Conservation (phyloP, 2,329 filamentous ascomycete genomes). For the Diaporthe sp. region DNA sequence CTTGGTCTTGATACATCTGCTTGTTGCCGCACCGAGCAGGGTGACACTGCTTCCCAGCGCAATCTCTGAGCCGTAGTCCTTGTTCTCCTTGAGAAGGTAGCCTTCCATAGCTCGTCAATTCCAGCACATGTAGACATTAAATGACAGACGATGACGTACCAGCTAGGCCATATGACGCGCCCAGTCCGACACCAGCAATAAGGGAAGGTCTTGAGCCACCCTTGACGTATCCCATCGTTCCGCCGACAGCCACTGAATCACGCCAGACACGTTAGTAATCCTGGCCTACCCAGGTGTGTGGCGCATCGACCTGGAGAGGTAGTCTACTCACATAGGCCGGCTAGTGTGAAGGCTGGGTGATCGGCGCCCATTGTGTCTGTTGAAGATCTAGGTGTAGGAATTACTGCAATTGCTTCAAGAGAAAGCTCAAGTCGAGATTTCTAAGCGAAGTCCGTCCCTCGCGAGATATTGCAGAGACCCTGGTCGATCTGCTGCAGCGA, state of each 20-base stretch:
- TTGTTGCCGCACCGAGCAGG: conserved; percentile 52
- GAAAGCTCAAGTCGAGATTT: conserved; percentile 1
- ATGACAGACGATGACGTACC: conserved; percentile 40
- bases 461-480: neutral
- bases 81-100: conserved; percentile 56
- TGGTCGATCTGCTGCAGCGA: conserved; percentile 1
- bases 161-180: conserved; percentile 48
- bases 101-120: conserved; percentile 42
- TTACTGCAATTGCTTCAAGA: neutral
- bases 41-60: conserved; percentile 55
- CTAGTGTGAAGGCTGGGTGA: conserved; percentile 56
- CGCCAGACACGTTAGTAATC: conserved; percentile 31
- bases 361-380: conserved; percentile 46
- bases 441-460: neutral
- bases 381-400: neutral
- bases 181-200: conserved; percentile 49
- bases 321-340: conserved; percentile 51
- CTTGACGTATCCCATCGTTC: conserved; percentile 48
- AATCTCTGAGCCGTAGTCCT: conserved; percentile 57
- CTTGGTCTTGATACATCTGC: conserved; percentile 54
- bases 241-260: conserved; percentile 48
- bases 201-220: conserved; percentile 50
- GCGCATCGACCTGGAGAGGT: neutral
- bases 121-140: too few species aligned
- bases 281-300: neutral